phyloP scores from a whole-genome alignment of 176 grass and related monocot genomes.

The Avena atlantica region DNA sequence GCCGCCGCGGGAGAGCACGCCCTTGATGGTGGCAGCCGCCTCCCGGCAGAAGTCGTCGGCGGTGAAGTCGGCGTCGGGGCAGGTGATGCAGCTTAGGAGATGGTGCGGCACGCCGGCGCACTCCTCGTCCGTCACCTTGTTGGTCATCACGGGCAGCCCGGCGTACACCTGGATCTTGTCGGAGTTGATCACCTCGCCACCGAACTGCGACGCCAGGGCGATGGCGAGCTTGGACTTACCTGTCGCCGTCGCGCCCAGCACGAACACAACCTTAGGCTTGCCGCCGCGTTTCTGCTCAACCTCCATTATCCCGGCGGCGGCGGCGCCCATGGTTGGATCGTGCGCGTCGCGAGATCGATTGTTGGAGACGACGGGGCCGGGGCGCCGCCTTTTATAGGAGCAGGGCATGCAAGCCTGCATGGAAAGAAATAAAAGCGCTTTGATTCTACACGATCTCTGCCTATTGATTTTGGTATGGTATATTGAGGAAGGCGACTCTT shows the following conservation, averaged over 20 bases:
- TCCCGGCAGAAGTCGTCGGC: slow-evolving; percentile 54
- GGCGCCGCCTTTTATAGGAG: background rate
- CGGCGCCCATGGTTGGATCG: slow-evolving; percentile 13
- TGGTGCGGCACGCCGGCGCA: slow-evolving; percentile 51
- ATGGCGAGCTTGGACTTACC: slow-evolving; percentile 84
- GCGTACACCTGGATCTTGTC: slow-evolving; percentile 56
- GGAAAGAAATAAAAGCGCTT: background rate
- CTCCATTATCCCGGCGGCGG: background rate
- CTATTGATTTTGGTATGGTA: background rate
- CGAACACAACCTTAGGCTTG: slow-evolving; percentile 69
- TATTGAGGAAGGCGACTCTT: background rate
- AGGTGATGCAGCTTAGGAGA: slow-evolving; percentile 29
- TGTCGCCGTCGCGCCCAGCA: slow-evolving; percentile 74
- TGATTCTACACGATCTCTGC: background rate
- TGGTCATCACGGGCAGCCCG: slow-evolving; percentile 44
- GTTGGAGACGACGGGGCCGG: background rate
- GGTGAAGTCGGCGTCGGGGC: slow-evolving; percentile 57
- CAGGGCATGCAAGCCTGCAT: background rate
- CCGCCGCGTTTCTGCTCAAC: background rate
- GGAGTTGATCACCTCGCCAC: slow-evolving; percentile 62
- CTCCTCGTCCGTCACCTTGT: slow-evolving; percentile 55
- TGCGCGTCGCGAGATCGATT: background rate
- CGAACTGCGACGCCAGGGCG: slow-evolving; percentile 48
- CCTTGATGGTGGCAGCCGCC: slow-evolving; percentile 32
- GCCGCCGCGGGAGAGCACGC: slow-evolving; percentile 32